A percentile compares a stretch with the other conserved stretches of the same genome.
Evolutionary conservation across 192 early-diverging fungal genomes (phyloP).

Genomic region (Podila horticola): DNA sequence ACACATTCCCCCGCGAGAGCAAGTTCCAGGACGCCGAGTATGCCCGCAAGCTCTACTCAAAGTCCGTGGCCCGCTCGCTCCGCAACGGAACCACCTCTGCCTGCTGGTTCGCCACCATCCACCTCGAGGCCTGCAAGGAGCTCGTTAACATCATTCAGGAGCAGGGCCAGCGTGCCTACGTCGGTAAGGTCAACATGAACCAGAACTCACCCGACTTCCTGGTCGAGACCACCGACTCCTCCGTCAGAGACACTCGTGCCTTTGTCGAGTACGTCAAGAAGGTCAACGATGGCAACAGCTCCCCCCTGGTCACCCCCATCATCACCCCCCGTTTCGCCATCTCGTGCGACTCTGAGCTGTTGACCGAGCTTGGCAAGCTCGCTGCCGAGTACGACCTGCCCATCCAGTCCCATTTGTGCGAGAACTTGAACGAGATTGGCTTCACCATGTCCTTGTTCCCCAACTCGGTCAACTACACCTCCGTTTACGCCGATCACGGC

Average conservation of each 20-base stretch:
- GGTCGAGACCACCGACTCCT: slow-evolving; percentile 74
- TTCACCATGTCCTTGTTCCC: slow-evolving; percentile 85
- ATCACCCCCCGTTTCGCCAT: slow-evolving; percentile 96
- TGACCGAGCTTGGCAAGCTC: slow-evolving; percentile 75
- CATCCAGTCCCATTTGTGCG: slow-evolving; percentile 93
- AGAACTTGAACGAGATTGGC: slow-evolving; percentile 81
- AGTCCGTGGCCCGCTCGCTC: slow-evolving; percentile 74
- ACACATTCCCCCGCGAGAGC: slow-evolving; percentile 91
- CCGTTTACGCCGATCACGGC: slow-evolving; percentile 78
- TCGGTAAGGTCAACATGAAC: slow-evolving; percentile 99
- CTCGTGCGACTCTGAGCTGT: slow-evolving; percentile 75
- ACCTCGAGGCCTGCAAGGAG: slow-evolving; percentile 75
- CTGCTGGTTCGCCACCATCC: slow-evolving; percentile 93
- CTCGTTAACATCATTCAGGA: slow-evolving; percentile 79
- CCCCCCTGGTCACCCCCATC: slow-evolving; percentile 76
- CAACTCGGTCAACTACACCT: slow-evolving; percentile 72
- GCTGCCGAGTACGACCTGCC: slow-evolving; percentile 80
- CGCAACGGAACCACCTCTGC: slow-evolving; percentile 91
- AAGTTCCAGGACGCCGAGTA: slow-evolving; percentile 73
- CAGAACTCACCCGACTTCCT: slow-evolving; percentile 84
- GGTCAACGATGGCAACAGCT: slow-evolving; percentile 18
- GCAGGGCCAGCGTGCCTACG: slow-evolving; percentile 90
- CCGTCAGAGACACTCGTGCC: slow-evolving; percentile 70
- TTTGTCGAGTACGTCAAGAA: slow-evolving; percentile 71
- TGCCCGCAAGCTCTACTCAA: slow-evolving; percentile 74